phyloP scores from a whole-genome alignment of 2,329 filamentous ascomycete genomes.

The Fusarium sp. region DNA sequence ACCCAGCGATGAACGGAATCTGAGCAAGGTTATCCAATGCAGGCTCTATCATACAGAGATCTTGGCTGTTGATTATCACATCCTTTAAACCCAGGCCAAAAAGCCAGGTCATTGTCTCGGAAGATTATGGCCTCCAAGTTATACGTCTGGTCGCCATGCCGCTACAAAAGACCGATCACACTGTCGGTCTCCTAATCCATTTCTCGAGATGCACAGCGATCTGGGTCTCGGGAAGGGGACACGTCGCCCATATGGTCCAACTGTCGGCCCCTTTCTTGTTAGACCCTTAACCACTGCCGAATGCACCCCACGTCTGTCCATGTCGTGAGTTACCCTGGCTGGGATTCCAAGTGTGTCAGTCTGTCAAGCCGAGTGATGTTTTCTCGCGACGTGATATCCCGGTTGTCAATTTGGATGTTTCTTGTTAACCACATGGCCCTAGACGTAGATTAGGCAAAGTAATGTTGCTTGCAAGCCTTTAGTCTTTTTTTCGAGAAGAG shows the following conservation, averaged over 20 bases:
- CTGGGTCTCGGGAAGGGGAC: neutral
- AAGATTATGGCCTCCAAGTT: neutral
- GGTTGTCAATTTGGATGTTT: neutral
- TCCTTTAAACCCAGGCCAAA: neutral
- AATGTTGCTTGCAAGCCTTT: neutral
- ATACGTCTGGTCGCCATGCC: neutral
- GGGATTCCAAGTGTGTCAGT: neutral
- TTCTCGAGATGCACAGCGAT: neutral
- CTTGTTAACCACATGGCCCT: neutral
- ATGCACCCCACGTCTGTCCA: neutral
- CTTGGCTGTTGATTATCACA: too few species aligned
- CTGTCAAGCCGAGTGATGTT: neutral
- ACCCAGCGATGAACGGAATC: neutral
- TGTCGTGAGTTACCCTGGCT: neutral
- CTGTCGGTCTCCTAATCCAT: neutral
- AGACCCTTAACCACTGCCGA: too few species aligned
- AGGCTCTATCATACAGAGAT: too few species aligned
- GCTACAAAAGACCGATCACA: neutral
- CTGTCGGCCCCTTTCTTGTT: neutral
- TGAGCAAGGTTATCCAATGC: neutral
- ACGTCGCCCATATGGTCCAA: neutral
- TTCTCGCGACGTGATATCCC: neutral
- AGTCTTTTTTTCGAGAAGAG: neutral
- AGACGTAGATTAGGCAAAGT: neutral
- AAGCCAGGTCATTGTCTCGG: neutral